A percentile compares a stretch with the other conserved stretches of the same genome.
Conservation (phyloP, 2,329 filamentous ascomycete genomes). For the Fusarium sp. region DNA sequence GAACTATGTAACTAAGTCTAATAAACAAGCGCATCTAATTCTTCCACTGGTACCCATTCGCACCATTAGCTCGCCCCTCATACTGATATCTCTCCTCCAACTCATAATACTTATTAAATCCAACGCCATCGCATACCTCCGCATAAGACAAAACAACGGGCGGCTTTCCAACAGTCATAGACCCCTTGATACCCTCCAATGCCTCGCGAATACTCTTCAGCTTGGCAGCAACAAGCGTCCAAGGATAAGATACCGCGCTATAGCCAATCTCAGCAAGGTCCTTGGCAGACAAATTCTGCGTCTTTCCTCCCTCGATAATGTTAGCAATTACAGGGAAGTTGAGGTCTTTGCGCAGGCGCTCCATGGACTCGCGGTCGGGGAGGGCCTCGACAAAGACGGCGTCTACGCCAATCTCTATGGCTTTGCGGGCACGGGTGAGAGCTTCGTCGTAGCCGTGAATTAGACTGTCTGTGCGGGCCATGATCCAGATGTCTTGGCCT, state of each 20-base stretch:
- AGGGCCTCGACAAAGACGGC: constrained; percentile 58
- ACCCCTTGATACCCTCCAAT: constrained; percentile 54
- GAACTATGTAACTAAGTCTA: background rate
- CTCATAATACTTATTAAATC: constrained; percentile 56
- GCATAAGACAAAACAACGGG: constrained; percentile 56
- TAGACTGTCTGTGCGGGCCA: constrained; percentile 58
- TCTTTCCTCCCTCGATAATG: constrained; percentile 51
- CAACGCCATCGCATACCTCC: constrained; percentile 59
- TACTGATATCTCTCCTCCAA: constrained; percentile 38
- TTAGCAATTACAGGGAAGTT: constrained; percentile 56
- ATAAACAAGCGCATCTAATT: background rate
- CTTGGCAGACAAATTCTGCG: constrained; percentile 50
- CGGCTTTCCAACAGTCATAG: constrained; percentile 55
- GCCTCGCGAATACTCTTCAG: constrained; percentile 54
- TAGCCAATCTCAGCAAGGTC: constrained; percentile 53
- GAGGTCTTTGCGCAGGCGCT: constrained; percentile 51
- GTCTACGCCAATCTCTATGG: constrained; percentile 57
- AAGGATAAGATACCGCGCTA: constrained; percentile 56
- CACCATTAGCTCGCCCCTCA: constrained; percentile 28
- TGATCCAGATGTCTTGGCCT: constrained; percentile 58
- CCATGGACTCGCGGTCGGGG: constrained; percentile 57
- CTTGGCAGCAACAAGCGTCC: constrained; percentile 57
- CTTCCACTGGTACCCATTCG: constrained; percentile 31
- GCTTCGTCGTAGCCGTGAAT: constrained; percentile 59
- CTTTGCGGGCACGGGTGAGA: constrained; percentile 54